A percentile compares a stretch with the other conserved stretches of the same genome.
Conservation (phyloP, 2,329 filamentous ascomycete species). For the Zymoseptoria tritici region DNA sequence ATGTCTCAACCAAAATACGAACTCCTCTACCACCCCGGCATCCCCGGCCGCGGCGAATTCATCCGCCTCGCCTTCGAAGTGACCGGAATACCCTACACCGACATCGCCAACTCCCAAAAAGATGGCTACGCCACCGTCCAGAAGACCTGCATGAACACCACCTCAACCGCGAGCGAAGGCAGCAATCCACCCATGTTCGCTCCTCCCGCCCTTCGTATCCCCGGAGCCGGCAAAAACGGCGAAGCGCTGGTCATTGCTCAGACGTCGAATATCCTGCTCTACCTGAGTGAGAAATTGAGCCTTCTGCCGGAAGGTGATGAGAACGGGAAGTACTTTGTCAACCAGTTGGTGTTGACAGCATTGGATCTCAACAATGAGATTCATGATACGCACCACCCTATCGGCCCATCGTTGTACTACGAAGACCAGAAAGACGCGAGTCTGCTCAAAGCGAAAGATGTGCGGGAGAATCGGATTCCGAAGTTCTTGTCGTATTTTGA, state of each 20-base stretch:
- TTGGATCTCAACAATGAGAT: slow-evolving; percentile 65
- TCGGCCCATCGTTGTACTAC: slow-evolving; percentile 48
- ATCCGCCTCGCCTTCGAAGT: slow-evolving; percentile 68
- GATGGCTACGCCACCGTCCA: slow-evolving; percentile 48
- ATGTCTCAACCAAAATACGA: slow-evolving; percentile 24
- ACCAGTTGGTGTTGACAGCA: slow-evolving; percentile 59
- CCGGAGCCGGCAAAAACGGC: slow-evolving; percentile 46
- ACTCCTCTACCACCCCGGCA: slow-evolving; percentile 59
- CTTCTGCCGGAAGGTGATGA: slow-evolving; percentile 47
- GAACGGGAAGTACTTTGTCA: slow-evolving; percentile 49
- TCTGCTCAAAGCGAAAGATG: slow-evolving; percentile 50
- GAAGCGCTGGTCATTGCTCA: slow-evolving; percentile 55
- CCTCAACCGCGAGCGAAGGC: slow-evolving; percentile 33
- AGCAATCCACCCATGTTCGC: slow-evolving; percentile 59
- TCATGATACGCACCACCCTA: slow-evolving; percentile 70
- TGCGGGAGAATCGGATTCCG: slow-evolving; percentile 55
- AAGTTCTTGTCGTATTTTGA: slow-evolving; percentile 69
- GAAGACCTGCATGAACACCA: slow-evolving; percentile 34
- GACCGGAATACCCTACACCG: slow-evolving; percentile 55
- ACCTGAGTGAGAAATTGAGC: slow-evolving; percentile 55
- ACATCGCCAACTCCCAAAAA: slow-evolving; percentile 46
- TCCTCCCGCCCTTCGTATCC: slow-evolving; percentile 55
- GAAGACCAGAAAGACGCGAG: slow-evolving; percentile 68
- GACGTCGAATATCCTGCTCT: slow-evolving; percentile 65
- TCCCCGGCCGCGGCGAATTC: slow-evolving; percentile 69